phyloP scores from a whole-genome alignment of 208 protist genomes.

The Trypanosoma scelopori region DNA sequence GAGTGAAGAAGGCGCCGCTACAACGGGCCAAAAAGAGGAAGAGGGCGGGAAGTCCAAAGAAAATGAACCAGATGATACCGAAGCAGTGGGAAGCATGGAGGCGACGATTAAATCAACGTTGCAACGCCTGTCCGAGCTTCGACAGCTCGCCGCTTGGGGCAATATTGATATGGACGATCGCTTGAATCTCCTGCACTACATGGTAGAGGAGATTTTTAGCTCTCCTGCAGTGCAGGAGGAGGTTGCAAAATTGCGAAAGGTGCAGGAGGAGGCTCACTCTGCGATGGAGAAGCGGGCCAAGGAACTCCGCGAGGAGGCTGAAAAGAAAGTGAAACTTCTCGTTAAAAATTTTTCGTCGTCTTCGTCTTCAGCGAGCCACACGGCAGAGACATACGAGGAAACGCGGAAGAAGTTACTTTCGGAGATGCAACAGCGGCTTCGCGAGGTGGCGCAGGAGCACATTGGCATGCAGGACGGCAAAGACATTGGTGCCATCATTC shows the following conservation, averaged over 20 bases:
- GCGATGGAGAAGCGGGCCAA: slow-evolving; percentile 55
- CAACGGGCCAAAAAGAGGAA: neutral
- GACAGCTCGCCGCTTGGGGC: slow-evolving; percentile 70
- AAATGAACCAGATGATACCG: slow-evolving; percentile 22
- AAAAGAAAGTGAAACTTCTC: slow-evolving; percentile 69
- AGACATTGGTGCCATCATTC: slow-evolving; percentile 56
- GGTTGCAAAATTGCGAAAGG: slow-evolving; percentile 55
- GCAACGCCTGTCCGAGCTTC: slow-evolving; percentile 54
- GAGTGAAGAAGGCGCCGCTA: slow-evolving; percentile 5
- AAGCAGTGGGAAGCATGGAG: slow-evolving; percentile 23
- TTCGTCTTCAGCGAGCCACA: neutral
- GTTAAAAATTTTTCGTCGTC: slow-evolving; percentile 37
- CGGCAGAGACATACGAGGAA: slow-evolving; percentile 34
- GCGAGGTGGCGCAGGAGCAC: slow-evolving; percentile 33
- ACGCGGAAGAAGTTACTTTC: slow-evolving; percentile 37
- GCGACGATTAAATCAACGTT: slow-evolving; percentile 63
- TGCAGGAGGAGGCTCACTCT: slow-evolving; percentile 40
- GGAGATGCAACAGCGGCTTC: slow-evolving; percentile 36
- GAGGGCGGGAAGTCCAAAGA: slow-evolving; percentile 3
- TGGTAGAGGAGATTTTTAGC: slow-evolving; percentile 60
- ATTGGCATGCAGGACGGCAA: slow-evolving; percentile 43
- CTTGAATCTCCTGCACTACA: slow-evolving; percentile 75
- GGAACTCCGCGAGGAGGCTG: slow-evolving; percentile 74
- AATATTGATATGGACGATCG: slow-evolving; percentile 78
- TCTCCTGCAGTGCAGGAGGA: slow-evolving; percentile 52